Base-by-base conservation (phyloP, 257 asterid genomes). In the Eustoma russellianum region DNA sequence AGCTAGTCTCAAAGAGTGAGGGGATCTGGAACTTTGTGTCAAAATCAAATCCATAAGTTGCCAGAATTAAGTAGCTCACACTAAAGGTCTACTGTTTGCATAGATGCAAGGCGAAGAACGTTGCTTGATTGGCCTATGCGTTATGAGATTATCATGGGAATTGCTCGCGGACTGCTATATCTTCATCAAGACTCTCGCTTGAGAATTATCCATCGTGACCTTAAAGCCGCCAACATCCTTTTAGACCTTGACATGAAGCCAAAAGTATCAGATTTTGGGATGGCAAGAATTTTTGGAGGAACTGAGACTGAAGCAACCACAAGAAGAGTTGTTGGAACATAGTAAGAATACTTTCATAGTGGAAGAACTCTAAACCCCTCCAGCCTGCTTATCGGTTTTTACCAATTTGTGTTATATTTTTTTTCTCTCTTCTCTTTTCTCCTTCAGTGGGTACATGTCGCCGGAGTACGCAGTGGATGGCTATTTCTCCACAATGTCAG, bases 211-310 rank as follows among this genome's bases (percentile, higher is more conserved):
- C 86, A 75, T 49, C 57, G 79, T 35, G 85, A 78, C 60, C 70
- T 78, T 6, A 78, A 78, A 48, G 77, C 76, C 7, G 62, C 70
- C 67, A 78, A 78, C 34, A 50, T 78, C 14, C 53, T 75, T 33
- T 62, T 78, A 56, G 85, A 78, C 34, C 17, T 5, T 0, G 70
- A 78, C 40, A 58, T 75, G 74, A 75, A 49, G 11, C 82, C 83
- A 3, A 76, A 76, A 50, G 70, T 79, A 62, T 73, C 83, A 59
- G 83, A 76, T 47, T 79, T 79, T 6, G 83, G 78, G 6, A 19
- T 76, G 49, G 86, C 83, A 17, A 74, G 67, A 60, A 68, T 68
- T 33, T 73, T 66, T 9, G 65, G 72, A 61, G 78, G 72, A 44
- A 56, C 56, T 14, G 66, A 65, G 41, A 24, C 17, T 50, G 65